phyloP scores from a whole-genome alignment of 345 rosid genomes.

The Gossypium rotundifolium region DNA sequence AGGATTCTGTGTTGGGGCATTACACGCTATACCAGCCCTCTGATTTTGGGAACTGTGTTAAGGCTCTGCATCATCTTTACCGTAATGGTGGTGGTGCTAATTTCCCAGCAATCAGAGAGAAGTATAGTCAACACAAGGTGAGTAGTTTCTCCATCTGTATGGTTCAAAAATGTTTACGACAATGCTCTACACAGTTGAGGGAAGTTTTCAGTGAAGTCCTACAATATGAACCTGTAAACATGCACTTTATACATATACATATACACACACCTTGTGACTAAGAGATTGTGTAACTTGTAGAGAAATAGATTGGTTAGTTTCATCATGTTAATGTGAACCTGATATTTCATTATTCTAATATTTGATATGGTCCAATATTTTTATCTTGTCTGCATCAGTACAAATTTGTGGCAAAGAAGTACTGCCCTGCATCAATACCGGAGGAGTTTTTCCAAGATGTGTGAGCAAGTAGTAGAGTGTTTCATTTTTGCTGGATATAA shows the following conservation, averaged over 20 bases:
- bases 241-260: neutral
- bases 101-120: constrained; percentile 27
- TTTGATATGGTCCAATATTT: neutral
- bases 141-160: neutral
- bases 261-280: neutral
- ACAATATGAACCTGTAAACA: neutral
- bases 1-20: constrained; percentile 21
- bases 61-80: constrained; percentile 23
- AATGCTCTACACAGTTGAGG: neutral
- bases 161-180: neutral
- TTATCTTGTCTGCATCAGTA: constrained; percentile 37
- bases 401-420: constrained; percentile 80
- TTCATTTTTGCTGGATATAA: neutral
- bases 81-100: constrained; percentile 9
- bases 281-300: neutral
- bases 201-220: neutral
- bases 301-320: neutral
- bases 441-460: constrained; percentile 47
- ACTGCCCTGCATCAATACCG: constrained; percentile 66
- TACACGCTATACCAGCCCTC: constrained; percentile 26
- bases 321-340: neutral
- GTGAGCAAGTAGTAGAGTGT: constrained; percentile 2
- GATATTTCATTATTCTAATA: neutral
- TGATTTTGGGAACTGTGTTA: constrained; percentile 23
- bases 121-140: constrained; percentile 32